phyloP scores from a whole-genome alignment of 2,329 filamentous ascomycete genomes.

The Neofusicoccum cordaticola region DNA sequence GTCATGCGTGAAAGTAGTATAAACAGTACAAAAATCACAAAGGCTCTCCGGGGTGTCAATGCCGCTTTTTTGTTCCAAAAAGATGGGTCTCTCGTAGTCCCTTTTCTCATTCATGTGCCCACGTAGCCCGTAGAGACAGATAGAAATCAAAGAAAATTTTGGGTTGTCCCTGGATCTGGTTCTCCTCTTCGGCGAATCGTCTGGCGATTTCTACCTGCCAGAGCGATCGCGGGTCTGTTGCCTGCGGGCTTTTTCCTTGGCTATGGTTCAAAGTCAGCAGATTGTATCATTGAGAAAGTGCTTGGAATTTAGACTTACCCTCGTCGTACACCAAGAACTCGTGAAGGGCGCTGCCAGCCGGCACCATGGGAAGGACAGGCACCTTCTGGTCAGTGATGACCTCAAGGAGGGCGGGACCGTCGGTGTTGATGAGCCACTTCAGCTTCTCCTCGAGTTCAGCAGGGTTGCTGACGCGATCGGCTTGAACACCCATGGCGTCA shows the following conservation, averaged over 20 bases:
- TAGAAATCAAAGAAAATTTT: neutral
- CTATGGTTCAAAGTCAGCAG: constrained; percentile 37
- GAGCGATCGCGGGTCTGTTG: constrained; percentile 66
- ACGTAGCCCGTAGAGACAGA: neutral
- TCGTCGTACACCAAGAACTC: constrained; percentile 90
- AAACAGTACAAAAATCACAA: neutral
- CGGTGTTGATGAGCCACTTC: constrained; percentile 77
- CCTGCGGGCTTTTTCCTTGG: constrained; percentile 65
- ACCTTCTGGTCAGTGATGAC: constrained; percentile 87
- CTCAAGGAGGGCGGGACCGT: constrained; percentile 91
- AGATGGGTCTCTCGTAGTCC: neutral
- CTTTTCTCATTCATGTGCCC: neutral
- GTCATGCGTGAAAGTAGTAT: neutral
- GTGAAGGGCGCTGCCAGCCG: constrained; percentile 78
- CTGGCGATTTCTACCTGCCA: constrained; percentile 21
- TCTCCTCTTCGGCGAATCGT: neutral
- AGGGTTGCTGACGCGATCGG: constrained; percentile 67
- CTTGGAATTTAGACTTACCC: constrained; percentile 49
- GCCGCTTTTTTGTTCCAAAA: constrained; percentile 4
- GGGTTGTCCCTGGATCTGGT: neutral
- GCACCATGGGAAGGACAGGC: constrained; percentile 97
- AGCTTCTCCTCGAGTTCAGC: constrained; percentile 75
- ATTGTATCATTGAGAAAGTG: neutral
- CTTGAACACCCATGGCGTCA: constrained; percentile 85
- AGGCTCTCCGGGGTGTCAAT: neutral